These are phyloP conservation scores for Fusarium guadeloupense DNA, from an alignment of 2,329 filamentous ascomycete species.

Conservation along the genomic window DNA sequence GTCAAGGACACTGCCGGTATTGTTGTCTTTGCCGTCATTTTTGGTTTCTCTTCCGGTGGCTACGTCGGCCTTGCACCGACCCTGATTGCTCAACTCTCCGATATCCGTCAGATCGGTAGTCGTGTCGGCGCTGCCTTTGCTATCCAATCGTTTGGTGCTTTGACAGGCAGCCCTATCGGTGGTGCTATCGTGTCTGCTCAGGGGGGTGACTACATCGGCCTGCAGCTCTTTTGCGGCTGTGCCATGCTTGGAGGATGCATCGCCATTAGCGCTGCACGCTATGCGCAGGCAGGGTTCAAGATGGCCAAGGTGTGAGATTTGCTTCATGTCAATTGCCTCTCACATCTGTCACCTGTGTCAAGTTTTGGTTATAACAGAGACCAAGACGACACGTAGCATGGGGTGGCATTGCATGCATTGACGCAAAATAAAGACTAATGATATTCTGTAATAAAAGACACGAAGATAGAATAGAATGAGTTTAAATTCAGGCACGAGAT, in stretches of 20 bases:
- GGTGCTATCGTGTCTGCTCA: constrained; percentile 66
- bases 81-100: constrained; percentile 74
- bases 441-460: neutral
- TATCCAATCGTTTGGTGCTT: constrained; percentile 68
- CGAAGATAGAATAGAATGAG: neutral
- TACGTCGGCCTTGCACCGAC: constrained; percentile 71
- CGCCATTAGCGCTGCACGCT: constrained; percentile 46
- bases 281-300: constrained; percentile 49
- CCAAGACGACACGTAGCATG: neutral
- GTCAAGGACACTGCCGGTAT: constrained; percentile 63
- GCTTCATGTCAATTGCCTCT: neutral
- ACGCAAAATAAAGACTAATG: neutral
- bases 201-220: constrained; percentile 62
- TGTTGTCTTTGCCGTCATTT: constrained; percentile 72
- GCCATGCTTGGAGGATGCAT: constrained; percentile 50
- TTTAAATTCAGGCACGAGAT: neutral
- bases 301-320: constrained; percentile 46
- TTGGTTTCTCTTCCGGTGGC: constrained; percentile 74
- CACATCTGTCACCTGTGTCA: neutral
- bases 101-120: constrained; percentile 74
- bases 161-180: constrained; percentile 74
- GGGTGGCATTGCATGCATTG: neutral
- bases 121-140: constrained; percentile 72
- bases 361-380: neutral
- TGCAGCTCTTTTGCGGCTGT: constrained; percentile 73